These are phyloP conservation scores for Lentinula novae-zelandiae DNA, from an alignment of 1,284 basidiomycete genomes.

Conservation along the genomic window DNA sequence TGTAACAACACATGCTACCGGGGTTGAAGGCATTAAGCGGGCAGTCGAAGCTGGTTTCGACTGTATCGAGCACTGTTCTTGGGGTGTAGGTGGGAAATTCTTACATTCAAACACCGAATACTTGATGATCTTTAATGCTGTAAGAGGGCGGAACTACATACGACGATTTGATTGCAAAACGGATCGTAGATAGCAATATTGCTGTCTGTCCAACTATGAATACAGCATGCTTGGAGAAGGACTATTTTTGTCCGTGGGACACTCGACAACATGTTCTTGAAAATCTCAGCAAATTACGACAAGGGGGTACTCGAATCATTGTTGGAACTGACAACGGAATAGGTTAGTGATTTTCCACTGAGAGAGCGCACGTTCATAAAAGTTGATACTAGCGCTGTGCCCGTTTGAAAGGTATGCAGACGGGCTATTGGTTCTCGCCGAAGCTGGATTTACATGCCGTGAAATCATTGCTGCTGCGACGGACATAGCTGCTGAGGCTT, in stretches of 20 bases:
- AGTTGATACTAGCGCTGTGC: constrained; percentile 3
- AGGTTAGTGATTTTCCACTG: not conserved
- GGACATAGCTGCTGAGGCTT: constrained; percentile 11
- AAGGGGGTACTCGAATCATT: constrained; percentile 8
- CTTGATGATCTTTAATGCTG: not conserved
- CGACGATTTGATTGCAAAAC: constrained; percentile 5
- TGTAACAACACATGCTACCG: constrained; percentile 14
- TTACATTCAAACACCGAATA: not conserved
- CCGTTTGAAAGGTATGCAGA: constrained; percentile 14
- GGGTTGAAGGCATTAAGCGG: constrained; percentile 10
- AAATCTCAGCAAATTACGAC: constrained; percentile 7
- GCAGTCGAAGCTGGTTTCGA: constrained; percentile 13
- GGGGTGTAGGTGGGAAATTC: constrained; percentile 7
- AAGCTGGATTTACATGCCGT: constrained; percentile 12
- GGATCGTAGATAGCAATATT: constrained; percentile 6
- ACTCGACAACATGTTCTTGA: constrained; percentile 9
- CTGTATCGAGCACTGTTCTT: constrained; percentile 14
- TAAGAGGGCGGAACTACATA: constrained; percentile 10
- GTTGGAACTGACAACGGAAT: constrained; percentile 13
- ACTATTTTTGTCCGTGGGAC: constrained; percentile 14
- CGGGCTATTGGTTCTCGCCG: constrained; percentile 10
- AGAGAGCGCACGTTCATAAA: not conserved
- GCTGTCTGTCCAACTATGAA: constrained; percentile 13
- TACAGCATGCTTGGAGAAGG: constrained; percentile 11
- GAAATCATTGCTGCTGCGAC: constrained; percentile 13